phyloP scores from a whole-genome alignment of 2,329 filamentous ascomycete species.

The Nemania bipapillata region DNA sequence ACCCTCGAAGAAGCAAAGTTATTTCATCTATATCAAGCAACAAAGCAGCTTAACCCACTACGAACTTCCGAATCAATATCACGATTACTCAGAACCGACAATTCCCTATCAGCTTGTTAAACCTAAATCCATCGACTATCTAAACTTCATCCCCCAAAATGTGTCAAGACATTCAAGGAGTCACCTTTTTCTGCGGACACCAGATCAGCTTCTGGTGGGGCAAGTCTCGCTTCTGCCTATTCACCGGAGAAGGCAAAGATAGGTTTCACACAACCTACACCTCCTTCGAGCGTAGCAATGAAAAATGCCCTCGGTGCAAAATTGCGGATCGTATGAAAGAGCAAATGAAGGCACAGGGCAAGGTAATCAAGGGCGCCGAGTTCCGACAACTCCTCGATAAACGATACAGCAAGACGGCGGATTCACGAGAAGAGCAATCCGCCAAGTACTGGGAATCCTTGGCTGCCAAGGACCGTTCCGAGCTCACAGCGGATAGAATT shows the following conservation, averaged over 20 bases:
- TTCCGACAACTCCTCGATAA: background rate
- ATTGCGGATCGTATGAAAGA: no score
- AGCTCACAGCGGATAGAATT: background rate
- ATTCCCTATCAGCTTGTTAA: background rate
- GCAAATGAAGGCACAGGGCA: background rate
- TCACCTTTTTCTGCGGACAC: slow-evolving; percentile 24
- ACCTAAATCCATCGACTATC: background rate
- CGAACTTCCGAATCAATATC: no score
- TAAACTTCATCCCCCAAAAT: background rate
- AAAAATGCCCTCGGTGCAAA: slow-evolving; percentile 6
- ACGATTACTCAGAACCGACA: background rate
- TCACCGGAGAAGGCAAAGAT: background rate
- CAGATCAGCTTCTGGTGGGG: slow-evolving; percentile 17
- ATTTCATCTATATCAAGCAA: no score
- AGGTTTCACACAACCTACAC: slow-evolving; percentile 17
- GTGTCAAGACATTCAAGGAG: slow-evolving; percentile 28
- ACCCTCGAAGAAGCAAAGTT: no score
- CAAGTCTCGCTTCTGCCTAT: slow-evolving; percentile 22
- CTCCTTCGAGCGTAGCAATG: background rate
- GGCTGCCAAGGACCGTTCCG: background rate
- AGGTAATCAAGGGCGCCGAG: background rate
- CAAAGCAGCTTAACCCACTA: no score
- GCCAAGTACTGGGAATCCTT: background rate
- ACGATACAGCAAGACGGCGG: background rate
- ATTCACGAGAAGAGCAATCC: background rate